Base-by-base conservation (phyloP, 768 basidiomycete species). In the Kwoniella sp. region DNA sequence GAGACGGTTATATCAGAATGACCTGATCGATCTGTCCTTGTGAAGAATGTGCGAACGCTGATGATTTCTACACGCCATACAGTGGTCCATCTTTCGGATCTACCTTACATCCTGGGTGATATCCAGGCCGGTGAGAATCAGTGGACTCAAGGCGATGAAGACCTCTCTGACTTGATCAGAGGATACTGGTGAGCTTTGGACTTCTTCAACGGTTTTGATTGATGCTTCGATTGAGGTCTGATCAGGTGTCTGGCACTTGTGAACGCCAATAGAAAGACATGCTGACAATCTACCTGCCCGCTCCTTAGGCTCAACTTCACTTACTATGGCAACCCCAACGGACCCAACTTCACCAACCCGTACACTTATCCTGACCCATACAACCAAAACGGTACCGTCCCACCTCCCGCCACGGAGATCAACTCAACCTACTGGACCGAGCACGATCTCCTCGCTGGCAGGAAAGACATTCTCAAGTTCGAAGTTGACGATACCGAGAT, bases 271-370 rank as follows among this genome's bases (percentile, higher is more conserved):
- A n/a, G n/a, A n/a, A n/a, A n/a, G n/a, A n/a, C n/a, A n/a, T n/a
- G n/a, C n/a, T n/a, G n/a, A n/a, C n/a, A n/a, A n/a, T n/a, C n/a
- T n/a, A n/a, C n/a, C n/a, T n/a, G n/a, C n/a, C n/a, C n/a, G n/a
- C n/a, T n/a, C 15, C 12, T 0, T 53, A 76, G 74, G 68, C 60
- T 77, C 65, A 77, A 77, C 68, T 77, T 77, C 63, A 70, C 66
- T 19, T 74, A 69, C 65, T 72, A 68, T 68, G 56, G 65, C 36
- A 65, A 75, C 55, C 72, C 74, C 33, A 69, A 70, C 50, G 58
- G 58, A 52, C 25, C 50, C 19, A 60, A 60, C 50, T 27, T 37
- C 36, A 36, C 58, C 36, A 60, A 60, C 24, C 58, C 58, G 13
- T 60, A 49, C 50, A 60, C 50, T 25, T 60, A 60, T 22, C 58